A percentile compares a stretch with the other conserved stretches of the same genome.
These are phyloP conservation scores for Cynara cardunculus DNA, from an alignment of 129 eudicot species.

Conservation along the genomic window DNA sequence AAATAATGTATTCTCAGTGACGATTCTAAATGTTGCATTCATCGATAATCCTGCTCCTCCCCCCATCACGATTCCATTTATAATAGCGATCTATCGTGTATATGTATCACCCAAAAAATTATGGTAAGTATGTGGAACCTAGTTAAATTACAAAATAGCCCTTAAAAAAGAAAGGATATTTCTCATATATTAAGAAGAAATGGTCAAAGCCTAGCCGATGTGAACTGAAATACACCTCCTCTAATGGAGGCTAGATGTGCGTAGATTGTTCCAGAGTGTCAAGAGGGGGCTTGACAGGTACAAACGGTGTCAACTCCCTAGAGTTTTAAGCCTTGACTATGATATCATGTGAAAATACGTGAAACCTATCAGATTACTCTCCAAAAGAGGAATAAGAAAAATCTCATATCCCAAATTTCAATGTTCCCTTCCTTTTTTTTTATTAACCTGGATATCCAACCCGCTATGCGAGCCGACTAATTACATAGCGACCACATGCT, in stretches of 20 bases:
- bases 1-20: constrained; percentile 38
- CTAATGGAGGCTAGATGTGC: background rate
- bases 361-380: background rate
- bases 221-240: background rate
- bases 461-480: too few relatives aligned
- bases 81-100: constrained; percentile 20
- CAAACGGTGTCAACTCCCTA: background rate
- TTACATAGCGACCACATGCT: too few relatives aligned
- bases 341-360: too few relatives aligned
- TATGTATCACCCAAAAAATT: background rate
- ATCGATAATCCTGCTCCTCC: constrained; percentile 58
- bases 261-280: background rate
- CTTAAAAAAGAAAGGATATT: background rate
- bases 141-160: background rate
- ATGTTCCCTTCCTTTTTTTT: background rate
- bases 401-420: background rate
- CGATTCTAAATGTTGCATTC: constrained; percentile 40
- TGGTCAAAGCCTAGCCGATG: background rate
- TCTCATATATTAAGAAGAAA: background rate
- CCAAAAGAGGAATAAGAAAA: background rate
- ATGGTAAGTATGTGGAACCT: background rate
- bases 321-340: background rate
- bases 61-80: constrained; percentile 55
- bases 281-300: background rate
- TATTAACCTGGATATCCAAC: too few relatives aligned